These are phyloP conservation scores for Solanum commersonii DNA, from an alignment of 257 asterid species.

Conservation along the genomic window DNA sequence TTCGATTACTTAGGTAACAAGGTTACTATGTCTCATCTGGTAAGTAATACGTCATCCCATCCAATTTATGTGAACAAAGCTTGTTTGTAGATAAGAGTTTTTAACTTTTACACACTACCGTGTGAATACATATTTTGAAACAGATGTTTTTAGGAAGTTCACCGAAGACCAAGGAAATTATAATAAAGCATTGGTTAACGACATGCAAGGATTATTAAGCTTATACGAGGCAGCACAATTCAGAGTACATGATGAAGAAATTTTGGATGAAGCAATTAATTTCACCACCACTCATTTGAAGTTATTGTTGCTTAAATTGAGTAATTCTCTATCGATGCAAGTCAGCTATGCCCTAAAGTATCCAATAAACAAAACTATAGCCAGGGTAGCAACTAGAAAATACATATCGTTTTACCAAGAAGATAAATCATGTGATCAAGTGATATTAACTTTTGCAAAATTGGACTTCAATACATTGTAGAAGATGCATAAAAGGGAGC, in stretches of 20 bases:
- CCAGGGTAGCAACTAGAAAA: constrained; percentile 6
- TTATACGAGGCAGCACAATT: constrained; percentile 23
- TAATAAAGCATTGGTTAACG: background rate
- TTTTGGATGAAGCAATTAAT: constrained; percentile 6
- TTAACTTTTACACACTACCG: too few species aligned
- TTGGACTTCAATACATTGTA: constrained; percentile 20
- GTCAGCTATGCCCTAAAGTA: background rate
- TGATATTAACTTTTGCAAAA: constrained; percentile 11
- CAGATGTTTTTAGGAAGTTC: constrained; percentile 20
- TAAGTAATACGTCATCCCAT: too few species aligned
- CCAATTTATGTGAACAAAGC: too few species aligned
- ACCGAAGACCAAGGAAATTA: constrained; percentile 4
- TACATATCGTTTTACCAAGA: constrained; percentile 1
- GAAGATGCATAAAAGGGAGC: constrained; percentile 10
- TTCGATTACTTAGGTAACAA: too few species aligned
- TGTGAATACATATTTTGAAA: too few species aligned
- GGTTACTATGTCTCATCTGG: too few species aligned
- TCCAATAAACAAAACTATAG: constrained; percentile 14
- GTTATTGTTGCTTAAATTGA: background rate
- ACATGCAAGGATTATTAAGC: constrained; percentile 12
- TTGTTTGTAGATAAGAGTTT: too few species aligned
- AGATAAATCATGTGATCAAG: background rate
- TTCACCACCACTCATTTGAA: constrained; percentile 7
- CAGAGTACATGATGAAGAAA: background rate
- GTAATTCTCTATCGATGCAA: background rate